Base-by-base conservation (phyloP, 306 rosid species). In the Purshia tridentata region DNA sequence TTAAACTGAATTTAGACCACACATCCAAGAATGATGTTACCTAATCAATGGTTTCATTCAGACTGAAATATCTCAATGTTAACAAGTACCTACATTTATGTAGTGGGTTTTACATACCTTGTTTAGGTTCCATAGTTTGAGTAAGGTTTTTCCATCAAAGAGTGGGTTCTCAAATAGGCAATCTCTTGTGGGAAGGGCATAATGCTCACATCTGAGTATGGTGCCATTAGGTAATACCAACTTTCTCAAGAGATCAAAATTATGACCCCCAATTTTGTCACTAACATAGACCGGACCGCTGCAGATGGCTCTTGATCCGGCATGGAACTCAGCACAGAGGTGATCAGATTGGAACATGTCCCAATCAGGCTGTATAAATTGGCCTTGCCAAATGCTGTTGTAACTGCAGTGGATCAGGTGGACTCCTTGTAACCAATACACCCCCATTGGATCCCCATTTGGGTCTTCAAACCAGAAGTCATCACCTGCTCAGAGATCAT, bases 381-480 rank as follows among this genome's bases (percentile, higher is more conserved):
- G 91, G 22, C 96, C 91, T 88, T 89, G 89, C 97, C 97, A 91
- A 84, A 91, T 74, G 81, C 93, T 91, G 79, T 91, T 91, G 59
- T 87, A 91, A 61, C 96, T 83, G 71, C 96, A 87, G 35, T 86
- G 91, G 76, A 91, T 84, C 96, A 91, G 89, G 58, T 91, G 96
- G 3, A 89, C 90, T 19, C 97, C 96, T 69, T 92, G 93, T 41
- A 89, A 63, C 97, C 93, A 89, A 63, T 81, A 89, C 0, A 59
- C 82, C 71, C 93, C 96, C 96, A 86, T 89, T 55, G 93, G 93
- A 16, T 89, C 97, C 9, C 91, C 96, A 58, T 84, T 84, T 8
- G 97, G 91, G 84, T 86, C 97, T 67, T 82, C 87, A 70, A 89
- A 82, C 97, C 97, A 92, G 75, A 92, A 89, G 70, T 92, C 97